Evolutionary conservation across 2,329 filamentous ascomycete species (phyloP).

Genomic region (Aspergillus persii): DNA sequence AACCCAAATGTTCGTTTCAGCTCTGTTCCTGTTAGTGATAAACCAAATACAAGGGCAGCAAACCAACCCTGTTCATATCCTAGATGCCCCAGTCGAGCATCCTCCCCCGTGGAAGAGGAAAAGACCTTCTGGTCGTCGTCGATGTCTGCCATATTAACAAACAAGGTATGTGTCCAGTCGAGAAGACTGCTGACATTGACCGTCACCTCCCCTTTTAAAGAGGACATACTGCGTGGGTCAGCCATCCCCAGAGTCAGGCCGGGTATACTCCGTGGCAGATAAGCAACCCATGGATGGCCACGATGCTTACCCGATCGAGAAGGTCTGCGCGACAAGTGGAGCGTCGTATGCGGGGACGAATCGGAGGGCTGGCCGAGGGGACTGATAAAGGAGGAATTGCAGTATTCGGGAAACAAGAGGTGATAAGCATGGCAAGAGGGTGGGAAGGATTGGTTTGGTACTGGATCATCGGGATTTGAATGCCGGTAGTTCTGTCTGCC

Average conservation of each 20-base stretch:
- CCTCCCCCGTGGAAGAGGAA: slow-evolving; percentile 26
- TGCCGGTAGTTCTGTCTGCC: too few relatives aligned
- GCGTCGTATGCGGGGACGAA: slow-evolving; percentile 2
- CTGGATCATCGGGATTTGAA: neutral
- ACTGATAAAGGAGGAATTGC: neutral
- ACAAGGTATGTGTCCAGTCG: too few relatives aligned
- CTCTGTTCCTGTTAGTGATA: slow-evolving; percentile 36
- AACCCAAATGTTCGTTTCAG: slow-evolving; percentile 57
- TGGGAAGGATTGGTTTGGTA: neutral
- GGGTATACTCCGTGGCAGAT: slow-evolving; percentile 9
- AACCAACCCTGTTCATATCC: slow-evolving; percentile 41
- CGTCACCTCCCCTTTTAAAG: neutral
- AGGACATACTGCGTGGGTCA: neutral
- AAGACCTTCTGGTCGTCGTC: slow-evolving; percentile 27
- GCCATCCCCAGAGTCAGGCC: slow-evolving; percentile 4
- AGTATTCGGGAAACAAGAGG: neutral
- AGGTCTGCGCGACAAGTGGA: slow-evolving; percentile 28
- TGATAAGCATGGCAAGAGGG: neutral
- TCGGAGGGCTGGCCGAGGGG: neutral
- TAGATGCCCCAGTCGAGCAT: slow-evolving; percentile 37
- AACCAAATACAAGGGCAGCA: neutral
- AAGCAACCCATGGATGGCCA: slow-evolving; percentile 19
- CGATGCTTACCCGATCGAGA: slow-evolving; percentile 23
- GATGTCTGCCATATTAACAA: slow-evolving; percentile 21
- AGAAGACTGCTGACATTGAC: neutral